phyloP scores from a whole-genome alignment of 768 basidiomycete genomes.

The Thelephora ganbajun region DNA sequence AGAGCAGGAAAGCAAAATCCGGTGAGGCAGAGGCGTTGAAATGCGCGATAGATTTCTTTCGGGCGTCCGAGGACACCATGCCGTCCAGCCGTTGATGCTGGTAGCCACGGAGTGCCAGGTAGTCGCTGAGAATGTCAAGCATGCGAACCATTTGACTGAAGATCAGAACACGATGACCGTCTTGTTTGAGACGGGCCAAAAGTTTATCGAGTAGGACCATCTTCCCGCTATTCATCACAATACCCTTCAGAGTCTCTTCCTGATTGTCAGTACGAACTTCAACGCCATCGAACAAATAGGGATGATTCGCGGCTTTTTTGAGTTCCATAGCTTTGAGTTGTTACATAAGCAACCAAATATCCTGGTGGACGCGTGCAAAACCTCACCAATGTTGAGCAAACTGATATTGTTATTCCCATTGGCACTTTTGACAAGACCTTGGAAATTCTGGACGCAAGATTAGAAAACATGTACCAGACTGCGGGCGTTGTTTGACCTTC shows the following conservation, averaged over 20 bases:
- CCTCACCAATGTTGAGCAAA: conserved; percentile 81
- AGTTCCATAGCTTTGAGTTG: conserved; percentile 76
- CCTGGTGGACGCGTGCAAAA: background rate
- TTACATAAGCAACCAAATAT: conserved; percentile 1
- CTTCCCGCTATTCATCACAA: conserved; percentile 98
- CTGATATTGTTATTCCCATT: conserved; percentile 86
- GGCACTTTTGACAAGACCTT: conserved; percentile 80
- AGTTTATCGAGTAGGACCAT: conserved; percentile 97
- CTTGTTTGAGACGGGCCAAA: conserved; percentile 74
- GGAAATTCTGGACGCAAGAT: conserved; percentile 60
- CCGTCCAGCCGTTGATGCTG: conserved; percentile 92
- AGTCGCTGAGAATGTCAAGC: conserved; percentile 96
- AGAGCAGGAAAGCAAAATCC: conserved; percentile 94
- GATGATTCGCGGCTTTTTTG: conserved; percentile 97
- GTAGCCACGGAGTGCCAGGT: conserved; percentile 83
- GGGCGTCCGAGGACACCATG: conserved; percentile 82
- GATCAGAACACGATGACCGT: conserved; percentile 93
- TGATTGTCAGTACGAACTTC: conserved; percentile 46
- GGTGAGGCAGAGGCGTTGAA: conserved; percentile 89
- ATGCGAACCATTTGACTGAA: conserved; percentile 99
- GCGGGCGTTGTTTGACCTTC: conserved; percentile 34
- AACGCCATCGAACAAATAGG: conserved; percentile 94
- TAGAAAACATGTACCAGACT: background rate
- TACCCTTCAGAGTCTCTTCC: conserved; percentile 85
- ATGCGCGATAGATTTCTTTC: conserved; percentile 93